A percentile compares a stretch with the other conserved stretches of the same genome.
These are phyloP conservation scores for Coniferiporia weirii DNA, from an alignment of 1,284 basidiomycete species.

Conservation along the genomic window DNA sequence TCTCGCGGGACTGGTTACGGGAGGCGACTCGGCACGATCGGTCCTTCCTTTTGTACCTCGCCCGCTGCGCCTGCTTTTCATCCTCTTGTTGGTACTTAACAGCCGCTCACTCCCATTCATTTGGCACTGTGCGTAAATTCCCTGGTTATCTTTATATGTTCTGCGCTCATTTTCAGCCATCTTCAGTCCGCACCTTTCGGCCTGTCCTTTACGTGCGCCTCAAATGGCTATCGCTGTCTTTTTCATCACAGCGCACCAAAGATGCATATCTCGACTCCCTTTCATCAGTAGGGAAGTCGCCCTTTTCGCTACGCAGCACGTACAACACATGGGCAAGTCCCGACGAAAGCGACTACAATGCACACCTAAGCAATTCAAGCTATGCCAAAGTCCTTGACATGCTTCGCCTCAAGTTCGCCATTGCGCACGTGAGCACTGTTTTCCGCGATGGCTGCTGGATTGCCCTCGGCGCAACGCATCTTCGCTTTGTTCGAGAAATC, in stretches of 20 bases:
- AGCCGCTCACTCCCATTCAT: slow-evolving; percentile 51
- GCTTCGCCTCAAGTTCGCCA: slow-evolving; percentile 41
- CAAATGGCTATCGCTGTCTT: slow-evolving; percentile 34
- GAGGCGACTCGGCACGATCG: slow-evolving; percentile 12
- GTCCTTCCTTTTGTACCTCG: slow-evolving; percentile 21
- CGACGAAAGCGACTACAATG: slow-evolving; percentile 68
- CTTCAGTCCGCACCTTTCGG: slow-evolving; percentile 53
- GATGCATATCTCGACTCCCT: slow-evolving; percentile 37
- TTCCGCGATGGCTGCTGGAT: slow-evolving; percentile 64
- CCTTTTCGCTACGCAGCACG: slow-evolving; percentile 39
- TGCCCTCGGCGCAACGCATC: slow-evolving; percentile 70
- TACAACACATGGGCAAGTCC: slow-evolving; percentile 52
- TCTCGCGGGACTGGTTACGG: neutral
- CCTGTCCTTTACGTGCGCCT: slow-evolving; percentile 40
- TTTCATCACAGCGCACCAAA: slow-evolving; percentile 35
- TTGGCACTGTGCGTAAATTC: slow-evolving; percentile 56
- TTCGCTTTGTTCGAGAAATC: slow-evolving; percentile 74
- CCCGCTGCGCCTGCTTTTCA: slow-evolving; percentile 25
- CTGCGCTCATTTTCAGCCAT: neutral
- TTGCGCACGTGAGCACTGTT: slow-evolving; percentile 56
- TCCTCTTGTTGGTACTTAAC: slow-evolving; percentile 45
- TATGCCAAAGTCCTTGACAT: slow-evolving; percentile 64
- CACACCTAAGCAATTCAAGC: slow-evolving; percentile 72
- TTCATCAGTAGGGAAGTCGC: slow-evolving; percentile 52
- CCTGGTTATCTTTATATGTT: neutral